phyloP scores from a whole-genome alignment of 108 stramenopile genomes.

The Heterococcus sp. region DNA sequence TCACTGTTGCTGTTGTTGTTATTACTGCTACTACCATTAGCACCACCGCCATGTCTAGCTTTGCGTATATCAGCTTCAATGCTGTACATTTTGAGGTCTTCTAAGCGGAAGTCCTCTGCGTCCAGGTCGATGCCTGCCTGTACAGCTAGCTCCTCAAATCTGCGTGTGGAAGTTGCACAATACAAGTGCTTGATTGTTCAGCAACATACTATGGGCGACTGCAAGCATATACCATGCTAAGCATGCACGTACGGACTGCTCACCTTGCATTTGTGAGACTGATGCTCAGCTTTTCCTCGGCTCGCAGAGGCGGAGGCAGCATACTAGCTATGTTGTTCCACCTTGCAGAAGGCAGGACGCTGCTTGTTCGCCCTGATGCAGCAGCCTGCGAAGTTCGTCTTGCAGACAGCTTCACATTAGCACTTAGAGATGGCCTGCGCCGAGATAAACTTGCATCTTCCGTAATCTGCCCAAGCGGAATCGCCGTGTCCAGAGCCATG shows the following conservation, averaged over 20 bases:
- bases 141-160: constrained; percentile 20
- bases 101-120: constrained; percentile 18
- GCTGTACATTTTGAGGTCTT: constrained; percentile 29
- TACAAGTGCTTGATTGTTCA: not conserved
- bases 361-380: not conserved
- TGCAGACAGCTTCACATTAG: not conserved
- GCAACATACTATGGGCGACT: not conserved
- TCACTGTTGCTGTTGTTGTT: constrained; percentile 5
- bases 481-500: too few species aligned
- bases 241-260: not conserved
- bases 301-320: not conserved
- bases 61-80: not conserved
- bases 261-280: not conserved
- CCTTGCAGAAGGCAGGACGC: not conserved
- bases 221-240: not conserved
- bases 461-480: too few species aligned
- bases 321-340: not conserved
- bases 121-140: constrained; percentile 33
- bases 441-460: too few species aligned
- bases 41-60: too few species aligned
- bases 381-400: not conserved
- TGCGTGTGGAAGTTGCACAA: not conserved
- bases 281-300: not conserved
- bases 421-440: too few species aligned
- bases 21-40: too few species aligned